Evolutionary conservation across 2,329 filamentous ascomycete genomes (phyloP), one percentile per base, ranked within the genome.

Genomic region (Clonostachys sp.): DNA sequence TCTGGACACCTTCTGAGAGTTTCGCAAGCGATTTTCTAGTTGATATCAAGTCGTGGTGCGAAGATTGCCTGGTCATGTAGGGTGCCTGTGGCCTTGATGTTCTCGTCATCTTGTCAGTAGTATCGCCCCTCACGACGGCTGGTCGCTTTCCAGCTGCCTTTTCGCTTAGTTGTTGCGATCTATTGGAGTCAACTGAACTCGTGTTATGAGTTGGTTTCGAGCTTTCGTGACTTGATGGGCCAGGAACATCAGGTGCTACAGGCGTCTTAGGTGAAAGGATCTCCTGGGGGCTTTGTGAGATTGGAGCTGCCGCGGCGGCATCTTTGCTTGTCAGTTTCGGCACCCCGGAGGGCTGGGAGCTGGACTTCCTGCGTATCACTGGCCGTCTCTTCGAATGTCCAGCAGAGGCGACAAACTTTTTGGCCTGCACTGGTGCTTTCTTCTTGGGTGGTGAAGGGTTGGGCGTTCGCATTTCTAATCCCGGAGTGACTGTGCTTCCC

Each of bases 121-220:
- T 48, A 5, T 48, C 39, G 36, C 49, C 56, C 44, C 49, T 45
- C 8, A 53, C 49, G 12, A 53, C 53, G 6, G 54, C 65, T 10
- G 73, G 72, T 43, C 67, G 71, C 51, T 80, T 80, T 4, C 75
- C 77, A 12, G 69, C 65, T 18, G 73, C 70, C 54, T 77, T 79
- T 14, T 67, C 63, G 51, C 71, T 76, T 47, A 65, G 55, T 13
- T 20, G 33, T 30, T 30, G 24, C 24, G 24, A 10, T 30, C 24
- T 30, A 9, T 30, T 30, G 24, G 24, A 10, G 24, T 10, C 24
- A 6, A 30, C 24, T 30, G 24, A 30, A 30, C 9, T 6, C 24
- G 9, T 30, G 9, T 30, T 30, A 30, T 30, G 24, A 30, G 24
- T 30, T 30, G 24, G 5, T 30, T 30, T 30, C 24, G 24, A 30